Evolutionary conservation across 2,329 filamentous ascomycete species (phyloP), one percentile per base, ranked within the genome.

Genomic region (Ophiostoma sp.): DNA sequence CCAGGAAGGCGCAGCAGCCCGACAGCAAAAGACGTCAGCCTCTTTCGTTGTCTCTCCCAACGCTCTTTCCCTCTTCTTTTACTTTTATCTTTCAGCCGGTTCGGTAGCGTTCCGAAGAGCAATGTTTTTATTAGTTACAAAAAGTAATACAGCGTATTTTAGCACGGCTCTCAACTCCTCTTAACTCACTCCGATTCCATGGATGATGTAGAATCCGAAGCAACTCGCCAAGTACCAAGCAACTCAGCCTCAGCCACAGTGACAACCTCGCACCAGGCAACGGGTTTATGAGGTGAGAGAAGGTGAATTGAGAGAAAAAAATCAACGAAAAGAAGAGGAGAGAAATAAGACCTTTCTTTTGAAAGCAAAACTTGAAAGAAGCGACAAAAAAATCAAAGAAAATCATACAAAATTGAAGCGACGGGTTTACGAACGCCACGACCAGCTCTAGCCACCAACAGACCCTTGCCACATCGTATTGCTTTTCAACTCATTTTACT

Each of bases 1-100:
- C 22, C 64, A 68, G 25, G 64, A 68, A 68, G 64, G 64, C 64
- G 64, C 64, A 68, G 64, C 64, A 68, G 64, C 42, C 64, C 42
- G 39, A 45, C 22, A 64, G 3, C n/a, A 45, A 45, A 22, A 50
- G 28, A 52, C 22, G 25, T 68, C 64, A 68, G 64, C 64, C 64
- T 68, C 64, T n/a, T 33, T 48, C 15, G 12, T 25, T 48, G 22
- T n/a, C 15, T 6, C 42, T 66, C n/a, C n/a, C 36, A 28, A 7
- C 33, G 59, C 36, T 66, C 22, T 45, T 66, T 45, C 36, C 17
- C 19, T 19, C 28, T 59, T 33, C 25, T 33, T 17, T 12, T 57
- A 8, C 11, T 42, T 52, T 12, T 9, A 22, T 22, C n/a, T 19
- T 52, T 52, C 17, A 39, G 33, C 33, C 64, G 42, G 28, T 7